These are phyloP conservation scores for Debaryomyces sp. DNA, from an alignment of 1,139 yeast genomes.

Conservation along the genomic window DNA sequence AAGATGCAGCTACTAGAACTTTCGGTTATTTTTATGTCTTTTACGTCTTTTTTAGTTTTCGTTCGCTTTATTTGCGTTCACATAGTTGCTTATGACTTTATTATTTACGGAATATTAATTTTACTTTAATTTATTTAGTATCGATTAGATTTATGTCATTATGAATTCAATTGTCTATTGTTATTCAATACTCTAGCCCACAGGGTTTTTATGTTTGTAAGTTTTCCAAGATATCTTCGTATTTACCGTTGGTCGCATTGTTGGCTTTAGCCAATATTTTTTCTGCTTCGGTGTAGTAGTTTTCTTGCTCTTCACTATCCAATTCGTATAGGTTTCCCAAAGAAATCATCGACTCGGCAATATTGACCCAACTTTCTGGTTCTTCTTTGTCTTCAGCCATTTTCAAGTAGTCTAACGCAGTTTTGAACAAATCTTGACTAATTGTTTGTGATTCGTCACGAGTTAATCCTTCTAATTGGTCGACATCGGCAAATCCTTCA, in stretches of 20 bases:
- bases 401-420: slow-evolving; percentile 60
- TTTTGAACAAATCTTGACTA: slow-evolving; percentile 52
- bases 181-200: not conserved
- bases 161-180: not conserved
- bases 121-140: not conserved
- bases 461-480: slow-evolving; percentile 42
- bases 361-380: slow-evolving; percentile 77
- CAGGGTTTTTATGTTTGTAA: slow-evolving; percentile 17
- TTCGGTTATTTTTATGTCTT: not conserved
- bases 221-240: slow-evolving; percentile 58
- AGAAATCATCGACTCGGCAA: slow-evolving; percentile 84
- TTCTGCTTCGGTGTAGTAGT: slow-evolving; percentile 68
- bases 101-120: slow-evolving; percentile 1
- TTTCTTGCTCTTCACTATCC: slow-evolving; percentile 67
- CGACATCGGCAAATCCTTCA: slow-evolving; percentile 47
- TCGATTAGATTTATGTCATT: slow-evolving; percentile 2
- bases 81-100: not conserved
- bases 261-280: slow-evolving; percentile 62
- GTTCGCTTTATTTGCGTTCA: not conserved
- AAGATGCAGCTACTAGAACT: not conserved
- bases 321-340: slow-evolving; percentile 72
- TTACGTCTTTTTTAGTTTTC: not conserved
- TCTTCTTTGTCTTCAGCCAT: slow-evolving; percentile 69
- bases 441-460: slow-evolving; percentile 48
- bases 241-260: slow-evolving; percentile 76